Conservation (phyloP, 331 rosid species). For the Rosa hybrid region DNA sequence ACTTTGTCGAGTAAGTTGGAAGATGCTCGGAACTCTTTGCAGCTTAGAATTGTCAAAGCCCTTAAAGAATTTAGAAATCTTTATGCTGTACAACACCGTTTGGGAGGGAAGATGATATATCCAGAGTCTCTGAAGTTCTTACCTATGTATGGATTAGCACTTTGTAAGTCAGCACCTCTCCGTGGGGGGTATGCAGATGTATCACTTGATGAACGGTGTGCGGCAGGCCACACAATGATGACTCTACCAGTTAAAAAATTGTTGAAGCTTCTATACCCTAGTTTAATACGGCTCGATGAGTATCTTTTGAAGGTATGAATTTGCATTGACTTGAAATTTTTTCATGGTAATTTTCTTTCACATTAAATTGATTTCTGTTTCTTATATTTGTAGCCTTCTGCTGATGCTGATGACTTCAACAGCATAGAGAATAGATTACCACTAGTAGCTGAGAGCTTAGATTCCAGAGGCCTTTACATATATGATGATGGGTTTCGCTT, state of each 20-base stretch:
- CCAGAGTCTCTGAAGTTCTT: slow-evolving; percentile 86
- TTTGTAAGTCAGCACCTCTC: slow-evolving; percentile 75
- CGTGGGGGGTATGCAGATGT: slow-evolving; percentile 92
- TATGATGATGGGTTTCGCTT: slow-evolving; percentile 83
- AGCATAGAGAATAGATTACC: slow-evolving; percentile 55
- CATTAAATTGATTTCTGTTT: slow-evolving; percentile 32
- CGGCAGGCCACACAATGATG: slow-evolving; percentile 85
- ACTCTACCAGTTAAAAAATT: slow-evolving; percentile 71
- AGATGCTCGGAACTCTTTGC: slow-evolving; percentile 81
- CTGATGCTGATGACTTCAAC: slow-evolving; percentile 50
- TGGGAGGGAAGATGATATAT: slow-evolving; percentile 88
- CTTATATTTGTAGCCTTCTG: slow-evolving; percentile 48
- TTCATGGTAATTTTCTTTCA: background rate
- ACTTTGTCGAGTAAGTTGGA: slow-evolving; percentile 84
- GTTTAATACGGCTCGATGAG: slow-evolving; percentile 77
- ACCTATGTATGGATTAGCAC: slow-evolving; percentile 82
- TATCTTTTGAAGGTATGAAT: slow-evolving; percentile 69
- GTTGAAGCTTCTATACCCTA: slow-evolving; percentile 88
- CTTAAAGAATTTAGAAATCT: slow-evolving; percentile 88
- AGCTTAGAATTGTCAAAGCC: slow-evolving; percentile 78
- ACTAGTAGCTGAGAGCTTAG: slow-evolving; percentile 76
- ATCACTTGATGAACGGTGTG: slow-evolving; percentile 86
- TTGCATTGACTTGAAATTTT: slow-evolving; percentile 19
- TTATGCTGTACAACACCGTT: slow-evolving; percentile 89
- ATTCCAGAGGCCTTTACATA: slow-evolving; percentile 83